Evolutionary conservation across 2,329 filamentous ascomycete genomes (phyloP), one percentile per base, ranked within the genome.

Genomic region (Aspergillus pseudotamarii): DNA sequence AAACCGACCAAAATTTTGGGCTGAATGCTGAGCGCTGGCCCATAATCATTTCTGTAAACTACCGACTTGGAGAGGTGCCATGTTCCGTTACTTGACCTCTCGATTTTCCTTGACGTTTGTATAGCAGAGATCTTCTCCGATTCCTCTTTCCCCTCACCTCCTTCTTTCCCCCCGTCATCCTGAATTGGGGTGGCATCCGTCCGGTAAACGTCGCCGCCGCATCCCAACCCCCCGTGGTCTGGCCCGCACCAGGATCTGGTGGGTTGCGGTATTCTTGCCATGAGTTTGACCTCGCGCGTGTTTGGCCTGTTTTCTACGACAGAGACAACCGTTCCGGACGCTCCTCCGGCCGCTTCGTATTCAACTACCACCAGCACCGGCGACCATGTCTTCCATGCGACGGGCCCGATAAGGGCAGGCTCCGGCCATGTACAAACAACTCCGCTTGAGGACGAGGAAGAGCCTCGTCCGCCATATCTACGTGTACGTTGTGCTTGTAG

Each of bases 391-490:
- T 59, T 66, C 57, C 61, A 59, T 58, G 41, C 61, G 28, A 45
- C 58, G 45, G 60, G 61, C 51, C 63, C 65, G 59, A 64, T 67
- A 64, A 68, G 53, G 60, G 54, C 63, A 46, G 62, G 57, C 48
- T 58, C 56, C 36, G 57, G 64, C 63, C 60, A 64, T 61, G 68
- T 68, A 62, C 69, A 73, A 67, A 76, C 78, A 75, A 82, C 78
- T 73, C 76, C 72, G 61, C 66, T 77, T 67, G 75, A 80, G 73
- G 80, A 80, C 66, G 85, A 86, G 65, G 76, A 83, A 65, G 85
- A 87, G 75, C 81, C 79, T 69, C 84, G 88, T 67, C 86, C 88
- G 67, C 87, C 87, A 61, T 89, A 88, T 74, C 73, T 88, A 69
- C 85, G 90, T 80, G 88, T 90, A 78, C 76, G 86, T 80, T 64